These are phyloP conservation scores for Mycena belliarum DNA, from an alignment of 768 basidiomycete genomes.

Conservation along the genomic window DNA sequence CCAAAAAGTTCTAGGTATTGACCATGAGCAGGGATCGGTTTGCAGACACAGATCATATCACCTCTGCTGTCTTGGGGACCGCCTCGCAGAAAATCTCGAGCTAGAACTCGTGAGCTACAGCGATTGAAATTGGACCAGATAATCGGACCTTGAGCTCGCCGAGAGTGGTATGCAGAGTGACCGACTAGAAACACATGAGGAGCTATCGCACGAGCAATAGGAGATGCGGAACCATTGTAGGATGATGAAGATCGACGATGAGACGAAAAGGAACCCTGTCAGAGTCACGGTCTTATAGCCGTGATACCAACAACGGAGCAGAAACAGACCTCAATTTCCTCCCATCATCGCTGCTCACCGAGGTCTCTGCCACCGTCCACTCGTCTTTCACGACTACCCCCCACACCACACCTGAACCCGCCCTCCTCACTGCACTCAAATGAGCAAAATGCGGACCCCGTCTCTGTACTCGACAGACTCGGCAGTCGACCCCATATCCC, in stretches of 20 bases:
- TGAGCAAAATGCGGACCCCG: conserved; percentile 61
- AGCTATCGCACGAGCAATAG: conserved; percentile 22
- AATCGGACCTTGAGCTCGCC: conserved; percentile 88
- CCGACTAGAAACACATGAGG: conserved; percentile 59
- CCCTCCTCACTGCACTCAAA: too few relatives aligned
- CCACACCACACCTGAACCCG: too few relatives aligned
- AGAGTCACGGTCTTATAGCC: too few relatives aligned
- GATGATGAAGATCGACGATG: background rate
- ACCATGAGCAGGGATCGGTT: conserved; percentile 13
- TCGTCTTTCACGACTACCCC: too few relatives aligned
- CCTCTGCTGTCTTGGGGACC: conserved; percentile 93
- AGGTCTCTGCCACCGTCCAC: too few relatives aligned
- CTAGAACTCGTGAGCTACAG: conserved; percentile 29
- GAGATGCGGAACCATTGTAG: conserved; percentile 23
- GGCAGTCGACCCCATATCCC: conserved; percentile 61
- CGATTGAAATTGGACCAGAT: background rate
- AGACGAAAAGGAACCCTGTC: too few relatives aligned
- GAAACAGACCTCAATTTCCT: too few relatives aligned
- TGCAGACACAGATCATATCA: conserved; percentile 29
- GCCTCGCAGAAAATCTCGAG: conserved; percentile 98
- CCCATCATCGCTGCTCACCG: too few relatives aligned
- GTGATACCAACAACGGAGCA: too few relatives aligned
- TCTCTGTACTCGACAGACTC: conserved; percentile 68
- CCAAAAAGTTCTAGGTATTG: conserved; percentile 82
- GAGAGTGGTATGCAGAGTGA: conserved; percentile 91